Conservation (phyloP, 805 yeast species). For the Saccharomyces eubayanus region DNA sequence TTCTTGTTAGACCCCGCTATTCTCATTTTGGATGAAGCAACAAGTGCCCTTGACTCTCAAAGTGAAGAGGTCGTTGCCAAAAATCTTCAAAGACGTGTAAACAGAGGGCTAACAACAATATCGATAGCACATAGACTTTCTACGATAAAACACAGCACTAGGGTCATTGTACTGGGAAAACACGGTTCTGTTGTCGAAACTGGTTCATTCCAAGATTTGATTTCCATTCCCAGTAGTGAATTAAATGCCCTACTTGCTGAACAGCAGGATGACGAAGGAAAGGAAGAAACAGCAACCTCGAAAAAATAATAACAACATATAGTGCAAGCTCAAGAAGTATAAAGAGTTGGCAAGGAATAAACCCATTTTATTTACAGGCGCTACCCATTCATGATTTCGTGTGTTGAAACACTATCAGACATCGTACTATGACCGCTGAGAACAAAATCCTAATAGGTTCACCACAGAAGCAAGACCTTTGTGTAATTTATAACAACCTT, state of each 20-base stretch:
- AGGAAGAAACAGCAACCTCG: not conserved
- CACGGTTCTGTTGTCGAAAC: slow-evolving; percentile 71
- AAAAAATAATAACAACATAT: not conserved
- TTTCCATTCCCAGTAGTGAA: slow-evolving; percentile 32
- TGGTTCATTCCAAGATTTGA: slow-evolving; percentile 50
- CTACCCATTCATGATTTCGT: too few relatives aligned
- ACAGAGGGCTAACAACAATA: slow-evolving; percentile 60
- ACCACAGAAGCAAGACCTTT: not conserved
- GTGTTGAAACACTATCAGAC: not conserved
- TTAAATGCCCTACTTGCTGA: slow-evolving; percentile 32
- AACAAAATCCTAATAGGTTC: not conserved
- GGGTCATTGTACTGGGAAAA: slow-evolving; percentile 68
- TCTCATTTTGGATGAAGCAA: slow-evolving; percentile 87
- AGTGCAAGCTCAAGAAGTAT: not conserved
- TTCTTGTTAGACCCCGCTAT: slow-evolving; percentile 69
- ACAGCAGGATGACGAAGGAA: slow-evolving; percentile 10
- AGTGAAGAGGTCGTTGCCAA: slow-evolving; percentile 79
- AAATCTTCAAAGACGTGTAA: slow-evolving; percentile 50
- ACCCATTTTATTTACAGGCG: not conserved
- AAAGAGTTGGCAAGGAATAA: not conserved
- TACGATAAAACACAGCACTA: slow-evolving; percentile 75
- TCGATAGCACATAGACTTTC: slow-evolving; percentile 88
- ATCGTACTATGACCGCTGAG: not conserved
- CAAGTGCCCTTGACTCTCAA: slow-evolving; percentile 85
- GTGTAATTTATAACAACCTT: not conserved